Percentiles rank a stretch among this genome's conserved stretches.
Evolutionary conservation across 2,329 filamentous ascomycete genomes (phyloP).

Genomic region (Fusarium verticillioides): DNA sequence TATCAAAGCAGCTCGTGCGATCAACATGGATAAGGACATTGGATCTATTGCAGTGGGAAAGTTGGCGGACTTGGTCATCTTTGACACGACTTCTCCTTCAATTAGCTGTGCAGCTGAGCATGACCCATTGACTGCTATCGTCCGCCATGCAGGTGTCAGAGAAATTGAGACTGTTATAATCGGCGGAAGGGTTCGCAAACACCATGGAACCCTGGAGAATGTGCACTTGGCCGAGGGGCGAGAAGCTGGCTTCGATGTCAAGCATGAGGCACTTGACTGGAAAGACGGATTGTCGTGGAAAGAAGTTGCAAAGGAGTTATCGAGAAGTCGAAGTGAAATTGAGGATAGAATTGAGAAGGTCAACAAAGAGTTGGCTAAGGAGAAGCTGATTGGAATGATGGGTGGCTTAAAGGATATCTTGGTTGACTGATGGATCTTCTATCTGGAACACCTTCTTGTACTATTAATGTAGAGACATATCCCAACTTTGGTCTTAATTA

Average conservation of each 20-base stretch:
- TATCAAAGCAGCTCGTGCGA: constrained; percentile 8
- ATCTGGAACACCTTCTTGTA: rapidly evolving
- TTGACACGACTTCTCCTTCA: background rate
- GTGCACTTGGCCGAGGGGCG: background rate
- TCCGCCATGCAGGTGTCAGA: background rate
- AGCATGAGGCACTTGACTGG: background rate
- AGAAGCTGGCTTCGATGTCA: background rate
- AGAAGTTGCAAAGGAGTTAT: background rate
- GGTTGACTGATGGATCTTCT: background rate
- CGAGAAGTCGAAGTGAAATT: background rate
- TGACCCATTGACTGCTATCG: background rate
- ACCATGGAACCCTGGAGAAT: background rate
- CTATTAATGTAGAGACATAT: background rate
- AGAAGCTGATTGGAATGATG: background rate
- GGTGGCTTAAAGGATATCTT: background rate
- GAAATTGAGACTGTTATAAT: constrained; percentile 8
- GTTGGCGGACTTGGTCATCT: background rate
- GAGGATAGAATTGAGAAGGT: background rate
- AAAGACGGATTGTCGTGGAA: background rate
- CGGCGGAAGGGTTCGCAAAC: background rate
- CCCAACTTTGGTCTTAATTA: background rate
- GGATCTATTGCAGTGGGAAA: background rate
- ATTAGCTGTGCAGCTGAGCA: background rate
- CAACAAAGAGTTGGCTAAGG: background rate
- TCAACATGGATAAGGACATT: background rate